Conservation (phyloP, 169 alveolate genomes). For the Eimeria praecox region DNA sequence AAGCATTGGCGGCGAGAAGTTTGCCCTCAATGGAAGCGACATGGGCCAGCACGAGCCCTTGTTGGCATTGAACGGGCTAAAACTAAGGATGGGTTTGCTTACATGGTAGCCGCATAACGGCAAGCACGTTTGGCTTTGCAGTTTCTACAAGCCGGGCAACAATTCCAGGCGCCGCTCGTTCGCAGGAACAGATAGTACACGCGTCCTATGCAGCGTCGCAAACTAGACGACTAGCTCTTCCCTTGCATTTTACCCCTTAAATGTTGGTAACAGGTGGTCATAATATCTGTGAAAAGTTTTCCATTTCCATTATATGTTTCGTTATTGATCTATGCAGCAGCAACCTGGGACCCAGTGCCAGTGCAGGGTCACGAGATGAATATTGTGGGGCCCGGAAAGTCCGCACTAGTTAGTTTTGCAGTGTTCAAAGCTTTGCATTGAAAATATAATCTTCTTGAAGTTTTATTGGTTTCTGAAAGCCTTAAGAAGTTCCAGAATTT, state of each 20-base stretch:
- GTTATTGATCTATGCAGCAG: neutral
- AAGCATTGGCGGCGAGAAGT: too few relatives aligned
- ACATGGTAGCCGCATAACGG: neutral
- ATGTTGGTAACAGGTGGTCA: neutral
- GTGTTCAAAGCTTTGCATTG: neutral
- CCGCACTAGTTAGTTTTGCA: neutral
- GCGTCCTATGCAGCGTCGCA: neutral
- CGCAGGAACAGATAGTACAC: neutral
- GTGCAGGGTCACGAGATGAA: neutral
- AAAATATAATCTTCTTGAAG: neutral
- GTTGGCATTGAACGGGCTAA: too few relatives aligned
- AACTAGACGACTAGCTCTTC: neutral
- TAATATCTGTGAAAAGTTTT: neutral
- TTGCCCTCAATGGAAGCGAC: too few relatives aligned
- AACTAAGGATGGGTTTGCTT: too few relatives aligned
- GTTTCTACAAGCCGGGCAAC: neutral
- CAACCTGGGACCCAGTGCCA: neutral
- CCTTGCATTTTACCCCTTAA: neutral
- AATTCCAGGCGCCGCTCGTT: neutral
- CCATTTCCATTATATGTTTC: neutral
- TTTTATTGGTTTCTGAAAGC: neutral
- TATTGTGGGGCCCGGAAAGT: neutral
- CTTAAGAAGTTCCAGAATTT: neutral
- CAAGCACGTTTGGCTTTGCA: neutral
- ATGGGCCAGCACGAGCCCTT: too few relatives aligned